phyloP scores from a whole-genome alignment of 192 early-diverging fungal species.

The Haplosporangium gracile region DNA sequence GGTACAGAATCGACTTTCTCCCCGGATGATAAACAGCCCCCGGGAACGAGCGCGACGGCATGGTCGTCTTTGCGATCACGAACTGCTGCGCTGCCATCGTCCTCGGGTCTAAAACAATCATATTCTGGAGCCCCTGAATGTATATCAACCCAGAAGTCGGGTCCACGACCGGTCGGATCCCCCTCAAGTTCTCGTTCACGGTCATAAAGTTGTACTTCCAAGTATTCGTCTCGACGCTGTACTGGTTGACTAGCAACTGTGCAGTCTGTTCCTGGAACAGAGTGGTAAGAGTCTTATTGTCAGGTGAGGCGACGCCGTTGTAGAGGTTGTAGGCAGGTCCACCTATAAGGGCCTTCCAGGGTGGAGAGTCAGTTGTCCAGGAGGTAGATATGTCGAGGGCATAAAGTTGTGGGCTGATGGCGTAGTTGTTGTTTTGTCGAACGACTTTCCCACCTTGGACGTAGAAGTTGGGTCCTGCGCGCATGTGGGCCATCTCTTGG shows the following conservation, averaged over 20 bases:
- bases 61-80: background rate
- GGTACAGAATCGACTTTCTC: conserved; percentile 13
- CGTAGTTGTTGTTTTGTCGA: background rate
- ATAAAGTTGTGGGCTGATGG: background rate
- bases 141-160: conserved; percentile 2
- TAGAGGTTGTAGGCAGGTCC: background rate
- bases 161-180: conserved; percentile 7
- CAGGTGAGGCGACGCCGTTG: background rate
- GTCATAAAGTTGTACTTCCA: background rate
- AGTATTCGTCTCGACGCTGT: background rate
- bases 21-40: conserved; percentile 2
- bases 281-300: conserved; percentile 17
- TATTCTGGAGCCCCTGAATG: background rate
- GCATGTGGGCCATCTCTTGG: conserved; percentile 20
- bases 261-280: background rate
- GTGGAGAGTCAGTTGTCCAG: background rate
- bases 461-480: conserved; percentile 17
- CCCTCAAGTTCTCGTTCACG: background rate
- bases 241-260: background rate
- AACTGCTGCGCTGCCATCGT: background rate
- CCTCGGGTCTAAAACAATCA: background rate
- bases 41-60: background rate
- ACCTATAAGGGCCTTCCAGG: background rate
- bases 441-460: conserved; percentile 4
- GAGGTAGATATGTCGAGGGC: conserved; percentile 17